Conservation (phyloP, 2,329 filamentous ascomycete genomes). For the Xylaria sp. region DNA sequence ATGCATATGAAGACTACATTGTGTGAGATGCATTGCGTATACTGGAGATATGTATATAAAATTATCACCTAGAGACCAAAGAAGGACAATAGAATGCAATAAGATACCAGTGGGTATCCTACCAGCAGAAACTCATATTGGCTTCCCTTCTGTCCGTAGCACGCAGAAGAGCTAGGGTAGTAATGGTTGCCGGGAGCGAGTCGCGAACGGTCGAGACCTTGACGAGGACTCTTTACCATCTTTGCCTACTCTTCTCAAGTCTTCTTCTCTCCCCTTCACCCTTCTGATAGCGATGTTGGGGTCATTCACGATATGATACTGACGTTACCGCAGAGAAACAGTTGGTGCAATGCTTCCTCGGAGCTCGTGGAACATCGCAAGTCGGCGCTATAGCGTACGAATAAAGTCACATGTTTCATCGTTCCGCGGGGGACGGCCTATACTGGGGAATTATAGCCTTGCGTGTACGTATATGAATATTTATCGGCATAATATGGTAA, state of each 20-base stretch:
- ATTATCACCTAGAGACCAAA: conserved; percentile 3
- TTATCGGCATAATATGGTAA: not conserved
- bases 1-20: conserved; percentile 18
- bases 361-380: not conserved
- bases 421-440: not conserved
- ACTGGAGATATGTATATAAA: conserved; percentile 15
- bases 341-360: not conserved
- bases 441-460: no score
- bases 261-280: not conserved
- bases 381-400: not conserved
- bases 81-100: conserved; percentile 16
- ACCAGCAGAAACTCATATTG: not conserved
- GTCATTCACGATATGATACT: no score
- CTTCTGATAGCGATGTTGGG: not conserved
- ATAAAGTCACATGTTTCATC: conserved; percentile 9
- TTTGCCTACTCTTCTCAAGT: not conserved
- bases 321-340: no score
- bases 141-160: not conserved
- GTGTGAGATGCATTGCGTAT: conserved; percentile 1
- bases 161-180: not conserved
- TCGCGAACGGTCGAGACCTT: not conserved
- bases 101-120: not conserved
- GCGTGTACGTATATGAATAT: no score
- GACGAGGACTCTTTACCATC: not conserved
- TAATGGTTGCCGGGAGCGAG: conserved; percentile 4